Conservation (phyloP, 345 rosid genomes). For the Schrenkiella parvula region DNA sequence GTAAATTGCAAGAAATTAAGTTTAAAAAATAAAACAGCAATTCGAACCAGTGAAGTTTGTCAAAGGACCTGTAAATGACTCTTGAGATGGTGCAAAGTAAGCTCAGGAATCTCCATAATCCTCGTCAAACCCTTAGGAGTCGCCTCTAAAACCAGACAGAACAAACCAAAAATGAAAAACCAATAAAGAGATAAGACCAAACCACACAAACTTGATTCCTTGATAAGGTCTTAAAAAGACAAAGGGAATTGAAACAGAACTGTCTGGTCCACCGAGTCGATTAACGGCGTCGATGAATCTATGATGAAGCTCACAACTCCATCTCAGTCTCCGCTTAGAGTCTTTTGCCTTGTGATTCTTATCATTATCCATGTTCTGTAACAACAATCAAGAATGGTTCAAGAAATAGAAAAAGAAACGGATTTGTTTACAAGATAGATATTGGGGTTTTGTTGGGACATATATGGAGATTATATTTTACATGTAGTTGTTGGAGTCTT, state of each 20-base stretch:
- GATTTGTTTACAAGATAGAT: not conserved
- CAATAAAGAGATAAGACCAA: not conserved
- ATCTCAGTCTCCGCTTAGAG: not conserved
- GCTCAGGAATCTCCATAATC: conserved; percentile 74
- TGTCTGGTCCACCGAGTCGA: conserved; percentile 1
- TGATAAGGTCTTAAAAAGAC: not conserved
- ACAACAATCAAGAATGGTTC: not conserved
- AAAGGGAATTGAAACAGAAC: not conserved
- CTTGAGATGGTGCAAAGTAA: conserved; percentile 36
- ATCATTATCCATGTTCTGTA: not conserved
- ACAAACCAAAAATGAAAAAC: not conserved
- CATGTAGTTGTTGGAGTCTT: not conserved
- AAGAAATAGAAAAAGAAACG: not conserved
- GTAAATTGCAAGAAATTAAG: not conserved
- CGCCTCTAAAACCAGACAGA: not conserved
- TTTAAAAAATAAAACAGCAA: not conserved
- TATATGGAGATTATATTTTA: not conserved
- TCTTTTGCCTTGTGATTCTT: not conserved
- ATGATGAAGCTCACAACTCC: conserved; percentile 1
- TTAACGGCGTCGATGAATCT: not conserved
- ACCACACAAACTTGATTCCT: not conserved
- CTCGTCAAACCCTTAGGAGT: conserved; percentile 47
- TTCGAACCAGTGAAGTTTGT: not conserved
- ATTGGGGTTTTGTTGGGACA: not conserved
- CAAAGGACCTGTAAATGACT: not conserved